Percentiles rank a stretch among this genome's conserved stretches.
phyloP scores from a whole-genome alignment of 768 basidiomycete genomes.

The Boletus eberwhitei region DNA sequence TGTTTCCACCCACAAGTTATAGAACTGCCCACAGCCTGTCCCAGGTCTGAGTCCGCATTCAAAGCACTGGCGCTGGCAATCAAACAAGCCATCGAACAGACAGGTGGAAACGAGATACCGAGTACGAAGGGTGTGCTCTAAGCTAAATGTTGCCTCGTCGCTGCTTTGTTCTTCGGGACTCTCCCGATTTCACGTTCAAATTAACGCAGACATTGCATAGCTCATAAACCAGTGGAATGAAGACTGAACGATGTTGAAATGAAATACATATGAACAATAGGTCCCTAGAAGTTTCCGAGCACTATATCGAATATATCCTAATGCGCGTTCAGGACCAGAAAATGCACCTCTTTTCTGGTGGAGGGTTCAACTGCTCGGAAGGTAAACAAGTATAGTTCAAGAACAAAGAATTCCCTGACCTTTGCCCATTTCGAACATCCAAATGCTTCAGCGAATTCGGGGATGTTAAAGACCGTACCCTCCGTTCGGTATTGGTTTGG shows the following conservation, averaged over 20 bases:
- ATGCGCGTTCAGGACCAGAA: conserved; percentile 59
- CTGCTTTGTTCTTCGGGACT: neutral
- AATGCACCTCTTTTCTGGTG: conserved; percentile 69
- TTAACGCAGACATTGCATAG: neutral
- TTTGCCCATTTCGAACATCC: conserved; percentile 73
- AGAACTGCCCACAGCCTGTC: neutral
- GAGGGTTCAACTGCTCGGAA: conserved; percentile 69
- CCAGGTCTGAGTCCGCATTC: conserved; percentile 94
- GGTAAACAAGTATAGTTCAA: neutral
- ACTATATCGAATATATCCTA: conserved; percentile 5
- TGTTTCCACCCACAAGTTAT: conserved; percentile 19
- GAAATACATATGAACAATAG: conserved; percentile 19
- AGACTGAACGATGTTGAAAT: conserved; percentile 1
- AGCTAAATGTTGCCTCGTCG: conserved; percentile 2
- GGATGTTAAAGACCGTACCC: conserved; percentile 84
- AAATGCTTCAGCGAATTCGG: conserved; percentile 86
- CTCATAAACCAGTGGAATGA: neutral
- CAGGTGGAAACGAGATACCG: conserved; percentile 87
- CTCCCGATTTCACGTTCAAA: neutral
- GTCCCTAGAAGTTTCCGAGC: neutral
- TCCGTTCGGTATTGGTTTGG: conserved; percentile 77
- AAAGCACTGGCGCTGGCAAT: conserved; percentile 96
- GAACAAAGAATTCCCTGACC: conserved; percentile 39
- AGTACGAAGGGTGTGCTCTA: conserved; percentile 94
- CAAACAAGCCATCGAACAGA: conserved; percentile 87